These are phyloP conservation scores for Pittosporum tobira DNA, from an alignment of 129 eudicot genomes.

Conservation along the genomic window DNA sequence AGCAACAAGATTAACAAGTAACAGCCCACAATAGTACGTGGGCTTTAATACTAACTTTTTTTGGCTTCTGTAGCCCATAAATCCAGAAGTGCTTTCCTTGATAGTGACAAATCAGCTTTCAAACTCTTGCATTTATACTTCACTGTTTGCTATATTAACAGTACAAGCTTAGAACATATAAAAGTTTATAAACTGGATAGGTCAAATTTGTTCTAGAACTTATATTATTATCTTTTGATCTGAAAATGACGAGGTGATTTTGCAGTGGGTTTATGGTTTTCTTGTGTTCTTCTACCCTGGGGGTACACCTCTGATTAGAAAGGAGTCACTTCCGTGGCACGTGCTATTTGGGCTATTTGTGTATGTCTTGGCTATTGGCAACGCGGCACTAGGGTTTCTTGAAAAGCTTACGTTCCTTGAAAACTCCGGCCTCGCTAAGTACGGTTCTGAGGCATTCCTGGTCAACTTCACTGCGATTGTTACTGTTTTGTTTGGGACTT, in stretches of 20 bases:
- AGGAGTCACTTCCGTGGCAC: constrained; percentile 89
- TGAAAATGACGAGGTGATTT: background rate
- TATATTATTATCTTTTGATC: background rate
- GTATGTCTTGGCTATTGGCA: constrained; percentile 69
- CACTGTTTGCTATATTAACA: too few relatives aligned
- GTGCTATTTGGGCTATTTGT: constrained; percentile 63
- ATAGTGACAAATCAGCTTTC: background rate
- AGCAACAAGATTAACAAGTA: too few relatives aligned
- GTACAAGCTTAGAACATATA: too few relatives aligned
- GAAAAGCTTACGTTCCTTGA: constrained; percentile 92
- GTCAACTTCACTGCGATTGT: constrained; percentile 92
- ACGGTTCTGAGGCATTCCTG: constrained; percentile 84
- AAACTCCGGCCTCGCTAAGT: constrained; percentile 55
- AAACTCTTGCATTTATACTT: background rate
- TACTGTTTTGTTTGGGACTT: constrained; percentile 71
- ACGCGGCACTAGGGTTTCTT: constrained; percentile 69
- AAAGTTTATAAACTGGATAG: too few relatives aligned
- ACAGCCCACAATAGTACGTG: too few relatives aligned
- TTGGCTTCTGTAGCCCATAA: background rate
- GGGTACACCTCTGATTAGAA: constrained; percentile 49
- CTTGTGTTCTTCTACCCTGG: constrained; percentile 90
- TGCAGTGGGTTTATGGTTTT: constrained; percentile 92
- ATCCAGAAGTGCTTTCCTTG: background rate
- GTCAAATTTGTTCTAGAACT: too few relatives aligned
- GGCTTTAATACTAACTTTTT: too few relatives aligned